phyloP scores from a whole-genome alignment of 305 asterid species.

The Fraxinus latifolia region DNA sequence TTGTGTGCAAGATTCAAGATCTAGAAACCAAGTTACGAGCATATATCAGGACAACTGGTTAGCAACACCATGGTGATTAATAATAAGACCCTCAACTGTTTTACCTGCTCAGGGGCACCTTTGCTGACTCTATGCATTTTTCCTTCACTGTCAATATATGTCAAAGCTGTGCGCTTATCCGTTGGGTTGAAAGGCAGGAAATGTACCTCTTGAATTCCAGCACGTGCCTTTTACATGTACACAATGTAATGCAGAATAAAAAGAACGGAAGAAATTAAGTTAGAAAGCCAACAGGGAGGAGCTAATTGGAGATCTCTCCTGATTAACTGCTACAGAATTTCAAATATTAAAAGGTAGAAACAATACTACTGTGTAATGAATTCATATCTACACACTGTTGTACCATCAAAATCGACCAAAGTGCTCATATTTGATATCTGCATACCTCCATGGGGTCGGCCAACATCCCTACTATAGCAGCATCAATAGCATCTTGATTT shows the following conservation, averaged over 20 bases:
- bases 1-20: conserved; percentile 58
- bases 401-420: background rate
- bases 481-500: conserved; percentile 85
- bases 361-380: background rate
- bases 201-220: conserved; percentile 64
- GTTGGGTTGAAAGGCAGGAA: conserved; percentile 76
- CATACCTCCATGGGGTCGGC: conserved; percentile 79
- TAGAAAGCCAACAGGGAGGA: conserved; percentile 7
- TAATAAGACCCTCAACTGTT: conserved; percentile 9
- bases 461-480: conserved; percentile 75
- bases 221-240: conserved; percentile 49
- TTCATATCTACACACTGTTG: background rate
- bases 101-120: conserved; percentile 81
- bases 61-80: conserved; percentile 14
- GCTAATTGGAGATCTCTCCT: background rate
- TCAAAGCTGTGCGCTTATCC: conserved; percentile 71
- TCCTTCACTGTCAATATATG: conserved; percentile 52
- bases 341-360: background rate
- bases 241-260: background rate
- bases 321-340: conserved; percentile 3
- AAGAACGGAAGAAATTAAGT: conserved; percentile 15
- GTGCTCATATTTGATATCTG: background rate
- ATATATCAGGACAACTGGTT: conserved; percentile 24
- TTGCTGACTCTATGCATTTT: conserved; percentile 73
- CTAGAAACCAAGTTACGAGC: conserved; percentile 31